phyloP scores from a whole-genome alignment of 371 early-diverging fungal species.

The Mortierella sp. region DNA sequence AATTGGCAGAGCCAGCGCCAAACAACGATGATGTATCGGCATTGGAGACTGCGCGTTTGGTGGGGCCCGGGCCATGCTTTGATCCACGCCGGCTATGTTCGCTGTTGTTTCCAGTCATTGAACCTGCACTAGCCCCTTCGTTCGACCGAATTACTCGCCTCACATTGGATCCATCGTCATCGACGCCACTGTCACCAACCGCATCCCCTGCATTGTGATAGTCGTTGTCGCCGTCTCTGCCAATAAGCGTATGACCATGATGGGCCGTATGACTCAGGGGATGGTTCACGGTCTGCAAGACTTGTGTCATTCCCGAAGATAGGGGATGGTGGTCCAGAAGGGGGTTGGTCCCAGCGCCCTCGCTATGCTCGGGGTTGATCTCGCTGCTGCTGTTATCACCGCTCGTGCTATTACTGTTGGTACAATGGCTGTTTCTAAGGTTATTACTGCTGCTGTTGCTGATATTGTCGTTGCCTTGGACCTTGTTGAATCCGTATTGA shows the following conservation, averaged over 20 bases:
- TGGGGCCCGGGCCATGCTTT: too few species aligned
- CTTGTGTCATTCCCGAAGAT: not conserved
- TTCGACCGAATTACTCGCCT: too few species aligned
- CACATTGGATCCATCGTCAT: not conserved
- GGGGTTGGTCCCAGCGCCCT: not conserved
- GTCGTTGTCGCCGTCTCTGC: slow-evolving; percentile 3
- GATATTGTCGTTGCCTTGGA: slow-evolving; percentile 4
- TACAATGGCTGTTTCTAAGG: slow-evolving; percentile 4
- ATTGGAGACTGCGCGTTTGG: too few species aligned
- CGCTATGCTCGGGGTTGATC: not conserved
- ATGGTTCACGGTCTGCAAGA: slow-evolving; percentile 11
- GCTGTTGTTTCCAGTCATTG: too few species aligned
- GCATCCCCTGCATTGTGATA: not conserved
- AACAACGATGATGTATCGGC: too few species aligned
- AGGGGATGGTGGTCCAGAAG: not conserved
- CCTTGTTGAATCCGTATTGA: slow-evolving; percentile 2
- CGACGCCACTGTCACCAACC: not conserved
- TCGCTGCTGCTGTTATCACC: not conserved
- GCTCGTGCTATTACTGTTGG: not conserved
- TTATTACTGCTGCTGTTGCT: not conserved
- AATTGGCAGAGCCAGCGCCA: too few species aligned
- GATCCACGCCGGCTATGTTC: too few species aligned
- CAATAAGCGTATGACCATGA: not conserved
- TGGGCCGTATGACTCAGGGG: slow-evolving; percentile 20
- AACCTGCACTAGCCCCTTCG: too few species aligned